Conservation (phyloP, 331 rosid species). For the Acacia concinna region DNA sequence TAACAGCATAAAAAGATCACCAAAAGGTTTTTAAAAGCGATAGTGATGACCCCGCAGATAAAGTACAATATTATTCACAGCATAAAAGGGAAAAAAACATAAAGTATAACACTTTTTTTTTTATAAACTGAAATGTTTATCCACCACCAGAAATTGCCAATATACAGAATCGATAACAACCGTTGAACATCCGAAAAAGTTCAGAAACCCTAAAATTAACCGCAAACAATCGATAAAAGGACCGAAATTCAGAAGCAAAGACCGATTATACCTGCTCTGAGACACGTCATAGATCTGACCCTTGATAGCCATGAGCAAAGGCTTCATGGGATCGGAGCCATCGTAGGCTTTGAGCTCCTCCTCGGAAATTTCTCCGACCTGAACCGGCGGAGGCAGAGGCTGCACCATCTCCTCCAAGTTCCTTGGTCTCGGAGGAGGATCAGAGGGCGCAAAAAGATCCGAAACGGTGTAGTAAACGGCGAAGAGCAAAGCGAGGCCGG, state of each 20-base stretch:
- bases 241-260: background rate
- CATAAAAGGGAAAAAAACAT: background rate
- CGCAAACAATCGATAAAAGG: background rate
- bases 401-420: constrained; percentile 50
- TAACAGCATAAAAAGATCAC: background rate
- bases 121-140: background rate
- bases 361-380: constrained; percentile 77
- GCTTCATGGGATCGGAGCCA: constrained; percentile 73
- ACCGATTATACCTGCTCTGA: constrained; percentile 66
- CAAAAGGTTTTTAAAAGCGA: background rate
- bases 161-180: background rate
- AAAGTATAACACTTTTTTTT: background rate
- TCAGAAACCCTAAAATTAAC: background rate
- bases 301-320: constrained; percentile 95
- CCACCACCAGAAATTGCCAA: background rate
- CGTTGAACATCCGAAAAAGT: constrained; percentile 7
- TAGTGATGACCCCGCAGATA: background rate
- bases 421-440: constrained; percentile 32
- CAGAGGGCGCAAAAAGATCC: constrained; percentile 57
- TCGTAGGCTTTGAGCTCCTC: constrained; percentile 78
- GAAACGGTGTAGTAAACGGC: constrained; percentile 59
- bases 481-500: constrained; percentile 42
- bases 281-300: constrained; percentile 97
- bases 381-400: constrained; percentile 89
- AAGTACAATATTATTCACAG: background rate